Evolutionary conservation across 306 rosid genomes (phyloP).

Genomic region (Trichosanthes cucumerina): DNA sequence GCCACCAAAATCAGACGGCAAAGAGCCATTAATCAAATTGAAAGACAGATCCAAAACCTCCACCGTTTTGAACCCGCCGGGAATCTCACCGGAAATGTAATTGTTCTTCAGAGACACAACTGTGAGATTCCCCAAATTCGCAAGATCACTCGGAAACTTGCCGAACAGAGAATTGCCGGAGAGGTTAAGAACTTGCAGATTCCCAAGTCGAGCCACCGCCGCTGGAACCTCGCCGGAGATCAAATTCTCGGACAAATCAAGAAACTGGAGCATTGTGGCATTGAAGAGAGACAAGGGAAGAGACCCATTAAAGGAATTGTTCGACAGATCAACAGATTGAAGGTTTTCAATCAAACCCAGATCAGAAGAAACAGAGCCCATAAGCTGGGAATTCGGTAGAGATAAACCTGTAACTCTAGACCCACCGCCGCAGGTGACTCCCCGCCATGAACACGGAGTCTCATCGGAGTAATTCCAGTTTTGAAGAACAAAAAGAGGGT

Average conservation of each 20-base stretch:
- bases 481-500: conserved; percentile 33
- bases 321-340: conserved; percentile 60
- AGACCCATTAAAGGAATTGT: conserved; percentile 77
- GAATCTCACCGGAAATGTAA: conserved; percentile 50
- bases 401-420: conserved; percentile 33
- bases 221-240: conserved; percentile 50
- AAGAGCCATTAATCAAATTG: conserved; percentile 63
- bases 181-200: conserved; percentile 47
- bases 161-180: conserved; percentile 81
- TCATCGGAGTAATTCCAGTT: conserved; percentile 48
- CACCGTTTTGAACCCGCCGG: conserved; percentile 24
- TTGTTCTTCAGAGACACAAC: conserved; percentile 42
- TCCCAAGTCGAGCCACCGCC: conserved; percentile 18
- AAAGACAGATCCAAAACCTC: conserved; percentile 68
- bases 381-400: conserved; percentile 53
- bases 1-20: conserved; percentile 53
- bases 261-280: conserved; percentile 34
- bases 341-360: conserved; percentile 57
- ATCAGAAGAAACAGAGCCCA: conserved; percentile 59
- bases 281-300: conserved; percentile 47
- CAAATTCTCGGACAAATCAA: conserved; percentile 49
- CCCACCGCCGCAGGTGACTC: conserved; percentile 34
- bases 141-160: conserved; percentile 37
- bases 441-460: conserved; percentile 78
- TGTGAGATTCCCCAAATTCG: conserved; percentile 34